Conservation (phyloP, 2,329 filamentous ascomycete species). For the Colletotrichum sp. region DNA sequence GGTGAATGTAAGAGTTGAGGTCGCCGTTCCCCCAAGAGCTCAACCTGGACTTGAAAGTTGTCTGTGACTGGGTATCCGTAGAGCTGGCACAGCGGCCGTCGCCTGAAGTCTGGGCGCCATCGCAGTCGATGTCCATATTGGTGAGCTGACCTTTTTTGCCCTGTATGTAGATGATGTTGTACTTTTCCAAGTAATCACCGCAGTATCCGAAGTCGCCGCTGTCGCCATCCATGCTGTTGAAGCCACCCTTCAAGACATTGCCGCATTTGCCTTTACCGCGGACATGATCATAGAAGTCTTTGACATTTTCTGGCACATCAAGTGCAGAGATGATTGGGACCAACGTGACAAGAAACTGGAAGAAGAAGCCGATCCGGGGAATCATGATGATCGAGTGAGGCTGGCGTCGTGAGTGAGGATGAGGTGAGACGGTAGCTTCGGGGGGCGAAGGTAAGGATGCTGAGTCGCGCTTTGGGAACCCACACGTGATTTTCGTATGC, state of each 20-base stretch:
- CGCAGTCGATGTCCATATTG: slow-evolving; percentile 66
- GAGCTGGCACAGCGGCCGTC: slow-evolving; percentile 51
- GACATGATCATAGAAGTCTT: slow-evolving; percentile 45
- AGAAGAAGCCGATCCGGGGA: background rate
- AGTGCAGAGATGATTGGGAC: slow-evolving; percentile 20
- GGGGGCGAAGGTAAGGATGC: background rate
- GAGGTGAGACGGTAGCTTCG: slow-evolving; percentile 8
- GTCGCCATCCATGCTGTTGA: slow-evolving; percentile 42
- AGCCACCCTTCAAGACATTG: slow-evolving; percentile 41
- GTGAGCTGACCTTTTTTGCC: slow-evolving; percentile 44
- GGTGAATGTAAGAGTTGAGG: slow-evolving; percentile 49
- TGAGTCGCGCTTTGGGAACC: background rate
- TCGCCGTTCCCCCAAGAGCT: slow-evolving; percentile 40
- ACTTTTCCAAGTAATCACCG: slow-evolving; percentile 45
- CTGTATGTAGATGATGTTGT: slow-evolving; percentile 54
- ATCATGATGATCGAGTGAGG: background rate
- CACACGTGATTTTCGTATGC: slow-evolving; percentile 3
- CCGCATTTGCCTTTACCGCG: slow-evolving; percentile 40
- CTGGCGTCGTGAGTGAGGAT: background rate
- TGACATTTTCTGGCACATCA: slow-evolving; percentile 46
- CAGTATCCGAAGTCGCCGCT: slow-evolving; percentile 48
- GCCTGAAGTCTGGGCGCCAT: slow-evolving; percentile 50
- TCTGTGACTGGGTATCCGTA: slow-evolving; percentile 48
- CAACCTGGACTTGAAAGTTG: slow-evolving; percentile 50
- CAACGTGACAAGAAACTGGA: background rate